Percentiles rank a stretch among this genome's conserved stretches.
These are phyloP conservation scores for Debaryomycetaceae sp. DNA, from an alignment of 1,139 yeast genomes.

Conservation along the genomic window DNA sequence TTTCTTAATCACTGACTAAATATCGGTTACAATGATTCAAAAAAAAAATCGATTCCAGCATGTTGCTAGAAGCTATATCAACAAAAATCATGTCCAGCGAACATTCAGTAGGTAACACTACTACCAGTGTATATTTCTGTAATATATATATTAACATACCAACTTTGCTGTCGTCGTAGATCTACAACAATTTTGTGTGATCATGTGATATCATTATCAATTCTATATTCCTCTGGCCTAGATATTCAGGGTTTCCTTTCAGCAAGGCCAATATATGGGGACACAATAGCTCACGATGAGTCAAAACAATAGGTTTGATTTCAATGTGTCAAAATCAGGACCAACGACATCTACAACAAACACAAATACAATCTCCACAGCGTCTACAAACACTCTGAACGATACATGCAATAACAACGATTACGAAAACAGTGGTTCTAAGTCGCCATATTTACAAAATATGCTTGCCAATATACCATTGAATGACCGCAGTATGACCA, in stretches of 20 bases:
- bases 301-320: slow-evolving; percentile 29
- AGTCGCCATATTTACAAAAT: slow-evolving; percentile 19
- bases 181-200: neutral
- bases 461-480: slow-evolving; percentile 13
- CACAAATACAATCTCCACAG: slow-evolving; percentile 27
- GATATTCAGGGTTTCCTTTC: neutral
- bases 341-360: slow-evolving; percentile 47
- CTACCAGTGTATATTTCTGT: neutral
- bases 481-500: neutral
- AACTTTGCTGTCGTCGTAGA: neutral
- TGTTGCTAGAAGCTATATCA: too few relatives aligned
- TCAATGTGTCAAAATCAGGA: slow-evolving; percentile 37
- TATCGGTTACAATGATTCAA: too few relatives aligned
- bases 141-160: too few relatives aligned
- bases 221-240: too few relatives aligned
- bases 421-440: slow-evolving; percentile 5
- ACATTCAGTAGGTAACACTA: too few relatives aligned
- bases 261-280: neutral
- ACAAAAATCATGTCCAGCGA: too few relatives aligned
- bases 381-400: slow-evolving; percentile 7
- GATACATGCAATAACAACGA: slow-evolving; percentile 1
- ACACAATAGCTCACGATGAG: neutral
- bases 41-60: too few relatives aligned
- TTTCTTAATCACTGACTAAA: too few relatives aligned
- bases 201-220: neutral